These are phyloP conservation scores for Linaria vulgaris DNA, from an alignment of 257 asterid species.

Conservation along the genomic window DNA sequence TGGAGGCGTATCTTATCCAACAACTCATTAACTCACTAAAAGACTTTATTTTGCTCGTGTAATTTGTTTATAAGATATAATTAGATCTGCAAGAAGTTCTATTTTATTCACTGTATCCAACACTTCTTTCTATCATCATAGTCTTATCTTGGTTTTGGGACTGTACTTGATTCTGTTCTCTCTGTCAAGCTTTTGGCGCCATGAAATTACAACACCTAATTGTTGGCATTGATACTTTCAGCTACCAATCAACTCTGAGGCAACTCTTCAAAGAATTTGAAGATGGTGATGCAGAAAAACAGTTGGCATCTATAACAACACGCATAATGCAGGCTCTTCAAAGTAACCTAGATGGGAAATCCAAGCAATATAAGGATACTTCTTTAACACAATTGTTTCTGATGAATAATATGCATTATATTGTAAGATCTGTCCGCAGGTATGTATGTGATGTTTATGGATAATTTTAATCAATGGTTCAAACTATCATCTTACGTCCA, in stretches of 20 bases:
- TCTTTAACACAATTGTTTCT: slow-evolving; percentile 87
- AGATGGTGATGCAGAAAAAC: slow-evolving; percentile 52
- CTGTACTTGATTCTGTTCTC: background rate
- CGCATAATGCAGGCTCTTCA: slow-evolving; percentile 90
- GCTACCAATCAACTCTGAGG: slow-evolving; percentile 86
- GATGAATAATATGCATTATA: slow-evolving; percentile 92
- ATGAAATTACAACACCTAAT: slow-evolving; percentile 15
- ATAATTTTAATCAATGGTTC: background rate
- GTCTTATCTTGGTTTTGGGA: too few species aligned
- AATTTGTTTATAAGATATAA: background rate
- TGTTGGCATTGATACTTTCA: slow-evolving; percentile 39
- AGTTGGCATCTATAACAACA: slow-evolving; percentile 73
- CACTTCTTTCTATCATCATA: too few species aligned
- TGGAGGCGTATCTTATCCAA: too few species aligned
- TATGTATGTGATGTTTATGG: slow-evolving; percentile 27
- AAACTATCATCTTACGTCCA: background rate
- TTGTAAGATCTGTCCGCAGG: slow-evolving; percentile 96
- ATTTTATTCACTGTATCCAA: too few species aligned
- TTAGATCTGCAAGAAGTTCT: too few species aligned
- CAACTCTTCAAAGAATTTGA: slow-evolving; percentile 72
- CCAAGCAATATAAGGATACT: slow-evolving; percentile 93
- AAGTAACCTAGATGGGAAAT: slow-evolving; percentile 83
- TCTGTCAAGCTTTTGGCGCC: slow-evolving; percentile 16
- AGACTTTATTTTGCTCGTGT: too few species aligned
- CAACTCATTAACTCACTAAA: too few species aligned